phyloP scores from a whole-genome alignment of 2,329 filamentous ascomycete genomes.

The Penicillium sp. region DNA sequence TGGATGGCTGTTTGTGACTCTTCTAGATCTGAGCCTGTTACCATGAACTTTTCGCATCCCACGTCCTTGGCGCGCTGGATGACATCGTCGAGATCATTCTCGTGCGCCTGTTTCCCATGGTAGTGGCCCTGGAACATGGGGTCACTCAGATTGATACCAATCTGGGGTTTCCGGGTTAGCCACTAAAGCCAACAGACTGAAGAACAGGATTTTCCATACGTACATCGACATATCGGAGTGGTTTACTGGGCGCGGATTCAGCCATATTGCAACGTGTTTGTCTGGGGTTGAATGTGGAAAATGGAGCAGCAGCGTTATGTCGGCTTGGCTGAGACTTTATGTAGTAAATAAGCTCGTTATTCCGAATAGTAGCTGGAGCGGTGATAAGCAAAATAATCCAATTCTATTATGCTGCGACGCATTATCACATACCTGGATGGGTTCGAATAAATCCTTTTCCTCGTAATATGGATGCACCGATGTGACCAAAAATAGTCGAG shows the following conservation, averaged over 20 bases:
- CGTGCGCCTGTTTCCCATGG: conserved; percentile 70
- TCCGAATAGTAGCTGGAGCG: background rate
- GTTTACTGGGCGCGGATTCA: conserved; percentile 35
- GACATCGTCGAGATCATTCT: conserved; percentile 61
- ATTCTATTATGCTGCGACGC: background rate
- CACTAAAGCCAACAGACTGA: too few species aligned
- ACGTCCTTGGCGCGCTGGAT: conserved; percentile 76
- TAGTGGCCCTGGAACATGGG: conserved; percentile 86
- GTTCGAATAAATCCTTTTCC: background rate
- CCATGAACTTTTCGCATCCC: conserved; percentile 86
- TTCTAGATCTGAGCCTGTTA: conserved; percentile 85
- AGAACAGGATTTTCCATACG: too few species aligned
- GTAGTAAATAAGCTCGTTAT: background rate
- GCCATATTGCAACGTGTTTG: conserved; percentile 35
- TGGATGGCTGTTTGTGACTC: conserved; percentile 76
- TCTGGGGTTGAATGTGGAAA: conserved; percentile 16
- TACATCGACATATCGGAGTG: conserved; percentile 54
- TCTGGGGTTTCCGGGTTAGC: too few species aligned
- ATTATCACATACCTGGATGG: background rate
- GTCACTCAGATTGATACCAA: conserved; percentile 96
- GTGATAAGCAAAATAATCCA: background rate
- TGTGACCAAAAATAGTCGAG: conserved; percentile 19
- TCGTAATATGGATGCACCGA: conserved; percentile 11
- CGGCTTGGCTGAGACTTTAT: background rate
- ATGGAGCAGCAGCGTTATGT: conserved; percentile 2